Percentiles rank a stretch among this genome's conserved stretches.
These are phyloP conservation scores for Sanghuangporus sanghuang DNA, from an alignment of 1,284 basidiomycete species.

Conservation along the genomic window DNA sequence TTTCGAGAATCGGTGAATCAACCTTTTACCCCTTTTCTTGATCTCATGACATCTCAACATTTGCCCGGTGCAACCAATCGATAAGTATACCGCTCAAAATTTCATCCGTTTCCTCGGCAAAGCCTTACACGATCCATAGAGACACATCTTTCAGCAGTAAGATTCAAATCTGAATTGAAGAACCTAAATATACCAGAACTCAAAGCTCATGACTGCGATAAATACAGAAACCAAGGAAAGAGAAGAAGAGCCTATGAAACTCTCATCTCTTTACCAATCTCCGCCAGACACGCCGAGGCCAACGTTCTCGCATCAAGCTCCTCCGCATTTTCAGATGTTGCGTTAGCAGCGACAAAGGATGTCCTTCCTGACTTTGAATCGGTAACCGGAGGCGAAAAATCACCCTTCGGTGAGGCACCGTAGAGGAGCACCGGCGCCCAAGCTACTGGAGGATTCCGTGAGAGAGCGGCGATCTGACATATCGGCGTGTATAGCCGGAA, in stretches of 20 bases:
- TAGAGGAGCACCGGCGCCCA: slow-evolving; percentile 42
- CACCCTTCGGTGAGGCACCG: background rate
- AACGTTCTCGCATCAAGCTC: slow-evolving; percentile 65
- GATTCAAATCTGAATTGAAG: background rate
- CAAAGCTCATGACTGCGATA: background rate
- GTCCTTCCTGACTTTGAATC: background rate
- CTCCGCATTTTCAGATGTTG: slow-evolving; percentile 26
- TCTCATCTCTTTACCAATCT: slow-evolving; percentile 64
- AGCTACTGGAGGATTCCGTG: slow-evolving; percentile 59
- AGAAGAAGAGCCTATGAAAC: slow-evolving; percentile 1
- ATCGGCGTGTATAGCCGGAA: slow-evolving; percentile 81
- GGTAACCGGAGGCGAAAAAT: slow-evolving; percentile 19
- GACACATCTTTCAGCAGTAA: background rate
- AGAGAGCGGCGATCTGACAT: slow-evolving; percentile 71
- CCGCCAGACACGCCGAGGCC: slow-evolving; percentile 64
- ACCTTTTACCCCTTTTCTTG: background rate
- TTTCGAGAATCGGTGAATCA: background rate
- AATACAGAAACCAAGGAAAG: background rate
- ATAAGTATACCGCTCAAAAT: background rate
- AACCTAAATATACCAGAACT: background rate
- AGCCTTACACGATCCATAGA: background rate
- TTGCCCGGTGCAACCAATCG: background rate
- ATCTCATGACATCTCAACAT: background rate
- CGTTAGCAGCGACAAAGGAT: slow-evolving; percentile 9
- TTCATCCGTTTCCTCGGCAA: background rate